phyloP scores from a whole-genome alignment of 805 yeast species.

The Candida ipomoeae region DNA sequence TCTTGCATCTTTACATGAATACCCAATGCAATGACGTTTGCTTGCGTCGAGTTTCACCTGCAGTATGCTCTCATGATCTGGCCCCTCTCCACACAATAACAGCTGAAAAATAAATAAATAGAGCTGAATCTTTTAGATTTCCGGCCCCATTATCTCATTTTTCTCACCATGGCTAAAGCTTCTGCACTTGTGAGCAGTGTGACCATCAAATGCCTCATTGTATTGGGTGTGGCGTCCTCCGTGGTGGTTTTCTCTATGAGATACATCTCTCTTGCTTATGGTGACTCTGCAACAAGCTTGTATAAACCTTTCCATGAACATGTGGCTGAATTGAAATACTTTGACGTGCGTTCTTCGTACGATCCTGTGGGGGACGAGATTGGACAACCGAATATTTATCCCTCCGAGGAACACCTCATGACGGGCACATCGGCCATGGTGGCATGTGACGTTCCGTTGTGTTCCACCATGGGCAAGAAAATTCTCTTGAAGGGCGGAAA shows the following conservation, averaged over 20 bases:
- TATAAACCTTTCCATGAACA: conserved; percentile 2
- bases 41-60: neutral
- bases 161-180: neutral
- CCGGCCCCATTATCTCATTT: neutral
- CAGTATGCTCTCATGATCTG: neutral
- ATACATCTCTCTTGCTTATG: neutral
- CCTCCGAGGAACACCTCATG: conserved; percentile 35
- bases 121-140: neutral
- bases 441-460: conserved; percentile 58
- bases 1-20: neutral
- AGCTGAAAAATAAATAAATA: neutral
- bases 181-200: neutral
- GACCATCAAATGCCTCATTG: neutral
- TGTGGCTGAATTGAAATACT: neutral
- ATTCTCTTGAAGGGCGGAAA: conserved; percentile 59
- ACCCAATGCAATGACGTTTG: neutral
- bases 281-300: neutral
- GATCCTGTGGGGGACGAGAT: conserved; percentile 20
- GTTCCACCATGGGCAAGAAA: conserved; percentile 59
- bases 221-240: neutral
- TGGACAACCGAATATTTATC: conserved; percentile 41
- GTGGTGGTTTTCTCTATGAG: neutral
- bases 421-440: conserved; percentile 55
- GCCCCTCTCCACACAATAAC: neutral
- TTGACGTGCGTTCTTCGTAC: neutral